phyloP scores from a whole-genome alignment of 495 filamentous ascomycete genomes.

The Neurospora sp. region DNA sequence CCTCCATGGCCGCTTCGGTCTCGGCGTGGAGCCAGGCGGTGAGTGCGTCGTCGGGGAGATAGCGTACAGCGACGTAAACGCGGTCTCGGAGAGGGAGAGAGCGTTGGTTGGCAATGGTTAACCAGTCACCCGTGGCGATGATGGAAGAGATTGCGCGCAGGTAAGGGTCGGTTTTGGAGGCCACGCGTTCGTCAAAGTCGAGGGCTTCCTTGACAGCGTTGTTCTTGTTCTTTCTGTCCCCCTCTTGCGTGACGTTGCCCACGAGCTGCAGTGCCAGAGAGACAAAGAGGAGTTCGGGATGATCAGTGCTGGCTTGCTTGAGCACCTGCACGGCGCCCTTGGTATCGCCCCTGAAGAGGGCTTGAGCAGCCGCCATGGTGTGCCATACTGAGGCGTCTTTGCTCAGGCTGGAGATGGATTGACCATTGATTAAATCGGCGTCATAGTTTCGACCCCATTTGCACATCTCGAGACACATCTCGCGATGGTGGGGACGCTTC shows the following conservation, averaged over 20 bases:
- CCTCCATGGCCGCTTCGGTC: constrained; percentile 50
- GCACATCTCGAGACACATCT: constrained; percentile 70
- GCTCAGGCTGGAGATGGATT: constrained; percentile 41
- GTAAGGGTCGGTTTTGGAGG: constrained; percentile 63
- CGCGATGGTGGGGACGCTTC: constrained; percentile 58
- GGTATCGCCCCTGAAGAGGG: constrained; percentile 62
- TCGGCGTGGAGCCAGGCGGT: constrained; percentile 57
- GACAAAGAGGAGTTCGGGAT: constrained; percentile 42
- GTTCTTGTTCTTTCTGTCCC: constrained; percentile 16
- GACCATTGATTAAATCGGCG: constrained; percentile 39
- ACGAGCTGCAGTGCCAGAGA: constrained; percentile 43
- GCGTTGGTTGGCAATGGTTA: constrained; percentile 65
- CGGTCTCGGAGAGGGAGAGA: constrained; percentile 80
- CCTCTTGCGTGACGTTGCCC: constrained; percentile 6
- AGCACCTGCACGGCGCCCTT: constrained; percentile 45
- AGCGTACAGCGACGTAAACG: constrained; percentile 73
- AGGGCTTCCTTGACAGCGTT: constrained; percentile 23
- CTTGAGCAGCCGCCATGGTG: constrained; percentile 72
- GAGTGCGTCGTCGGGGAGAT: constrained; percentile 70
- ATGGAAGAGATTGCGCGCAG: constrained; percentile 86
- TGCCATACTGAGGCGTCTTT: constrained; percentile 50
- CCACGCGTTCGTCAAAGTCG: constrained; percentile 37
- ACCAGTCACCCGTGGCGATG: constrained; percentile 82
- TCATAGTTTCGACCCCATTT: constrained; percentile 53
- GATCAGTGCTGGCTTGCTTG: constrained; percentile 36